A percentile compares a stretch with the other conserved stretches of the same genome.
phyloP scores from a whole-genome alignment of 1,139 yeast genomes.

The Debaryomyces nepalensis region DNA sequence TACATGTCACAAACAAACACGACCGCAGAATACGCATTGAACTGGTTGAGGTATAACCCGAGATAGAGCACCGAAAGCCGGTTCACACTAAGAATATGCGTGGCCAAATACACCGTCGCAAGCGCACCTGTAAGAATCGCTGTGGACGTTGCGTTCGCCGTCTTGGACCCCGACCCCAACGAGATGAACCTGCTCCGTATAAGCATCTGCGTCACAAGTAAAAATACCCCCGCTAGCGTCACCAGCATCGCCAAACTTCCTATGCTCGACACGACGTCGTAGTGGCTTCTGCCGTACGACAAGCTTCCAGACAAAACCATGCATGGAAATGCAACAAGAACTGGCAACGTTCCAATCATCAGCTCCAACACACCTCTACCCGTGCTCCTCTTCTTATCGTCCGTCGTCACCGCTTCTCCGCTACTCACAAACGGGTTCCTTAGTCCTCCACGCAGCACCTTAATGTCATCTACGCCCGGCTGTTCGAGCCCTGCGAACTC shows the following conservation, averaged over 20 bases:
- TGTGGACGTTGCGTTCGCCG: background rate
- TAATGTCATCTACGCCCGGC: background rate
- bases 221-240: conserved; percentile 23
- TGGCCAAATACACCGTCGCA: conserved; percentile 19
- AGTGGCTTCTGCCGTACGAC: conserved; percentile 16
- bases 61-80: conserved; percentile 30
- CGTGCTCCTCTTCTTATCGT: too few species aligned
- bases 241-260: conserved; percentile 13
- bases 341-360: conserved; percentile 33
- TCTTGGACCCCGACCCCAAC: conserved; percentile 1
- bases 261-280: background rate
- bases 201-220: conserved; percentile 21
- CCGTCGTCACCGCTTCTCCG: background rate
- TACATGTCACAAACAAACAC: conserved; percentile 21
- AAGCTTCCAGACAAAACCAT: conserved; percentile 28
- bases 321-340: conserved; percentile 33
- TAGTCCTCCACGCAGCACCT: conserved; percentile 4
- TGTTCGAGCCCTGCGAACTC: background rate
- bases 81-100: conserved; percentile 26
- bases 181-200: conserved; percentile 16
- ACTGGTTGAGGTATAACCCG: conserved; percentile 33
- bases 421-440: conserved; percentile 6
- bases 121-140: conserved; percentile 8
- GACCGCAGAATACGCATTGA: conserved; percentile 32
- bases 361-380: background rate